phyloP scores from a whole-genome alignment of 2,329 filamentous ascomycete genomes.

The Elsinoe batatas region DNA sequence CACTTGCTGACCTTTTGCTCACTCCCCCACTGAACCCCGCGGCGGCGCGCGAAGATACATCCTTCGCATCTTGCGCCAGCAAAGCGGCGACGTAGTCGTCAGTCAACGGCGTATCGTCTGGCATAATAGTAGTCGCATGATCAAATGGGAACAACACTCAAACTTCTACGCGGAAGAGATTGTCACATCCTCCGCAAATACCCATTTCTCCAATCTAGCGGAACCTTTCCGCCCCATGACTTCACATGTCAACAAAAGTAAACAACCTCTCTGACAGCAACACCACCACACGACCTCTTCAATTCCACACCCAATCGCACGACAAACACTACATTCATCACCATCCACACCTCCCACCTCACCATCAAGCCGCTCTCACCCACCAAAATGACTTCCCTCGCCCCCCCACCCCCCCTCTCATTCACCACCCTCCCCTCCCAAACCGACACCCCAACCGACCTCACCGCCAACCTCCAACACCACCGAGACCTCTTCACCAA shows the following conservation, averaged over 20 bases:
- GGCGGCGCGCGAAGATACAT: constrained; percentile 62
- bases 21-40: constrained; percentile 62
- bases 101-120: constrained; percentile 38
- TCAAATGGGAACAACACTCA: too few species aligned
- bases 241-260: constrained; percentile 13
- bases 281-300: background rate
- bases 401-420: constrained; percentile 27
- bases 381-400: constrained; percentile 19
- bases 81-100: constrained; percentile 74
- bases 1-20: constrained; percentile 38
- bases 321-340: background rate
- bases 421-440: constrained; percentile 19
- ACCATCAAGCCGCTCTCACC: constrained; percentile 41
- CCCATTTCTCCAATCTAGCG: background rate
- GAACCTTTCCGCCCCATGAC: constrained; percentile 8
- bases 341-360: constrained; percentile 28
- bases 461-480: constrained; percentile 76
- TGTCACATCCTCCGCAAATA: background rate
- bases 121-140: constrained; percentile 16
- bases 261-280: constrained; percentile 1
- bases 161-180: too few species aligned
- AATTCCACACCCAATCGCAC: background rate
- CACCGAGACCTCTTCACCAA: constrained; percentile 96
- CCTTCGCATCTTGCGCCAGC: constrained; percentile 69
- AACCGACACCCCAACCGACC: constrained; percentile 55